A percentile compares a stretch with the other conserved stretches of the same genome.
phyloP scores from a whole-genome alignment of 2,329 filamentous ascomycete genomes.

The Microcyclosporella mali region DNA sequence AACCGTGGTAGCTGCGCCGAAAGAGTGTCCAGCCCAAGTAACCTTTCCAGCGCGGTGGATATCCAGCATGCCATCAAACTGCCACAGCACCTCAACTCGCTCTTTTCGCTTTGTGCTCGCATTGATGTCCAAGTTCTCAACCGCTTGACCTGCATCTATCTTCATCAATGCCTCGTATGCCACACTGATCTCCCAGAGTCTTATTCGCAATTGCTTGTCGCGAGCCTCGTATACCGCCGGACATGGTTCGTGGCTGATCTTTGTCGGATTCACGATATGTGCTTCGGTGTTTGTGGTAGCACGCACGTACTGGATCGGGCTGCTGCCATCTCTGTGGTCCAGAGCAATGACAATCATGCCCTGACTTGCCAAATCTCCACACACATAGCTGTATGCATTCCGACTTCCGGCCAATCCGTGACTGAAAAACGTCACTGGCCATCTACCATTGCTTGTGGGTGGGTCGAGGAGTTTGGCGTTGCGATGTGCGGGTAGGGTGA shows the following conservation, averaged over 20 bases:
- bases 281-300: slow-evolving; percentile 44
- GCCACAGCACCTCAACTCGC: slow-evolving; percentile 45
- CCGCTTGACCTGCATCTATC: slow-evolving; percentile 52
- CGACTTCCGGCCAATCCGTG: slow-evolving; percentile 76
- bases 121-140: slow-evolving; percentile 43
- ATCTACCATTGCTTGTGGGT: slow-evolving; percentile 48
- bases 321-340: slow-evolving; percentile 77
- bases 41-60: slow-evolving; percentile 67
- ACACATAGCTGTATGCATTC: slow-evolving; percentile 80
- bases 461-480: slow-evolving; percentile 58
- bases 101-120: slow-evolving; percentile 32
- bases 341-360: slow-evolving; percentile 74
- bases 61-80: slow-evolving; percentile 58
- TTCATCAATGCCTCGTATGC: slow-evolving; percentile 62
- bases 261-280: slow-evolving; percentile 39
- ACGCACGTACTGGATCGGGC: slow-evolving; percentile 67
- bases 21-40: slow-evolving; percentile 73
- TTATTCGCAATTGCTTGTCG: slow-evolving; percentile 66
- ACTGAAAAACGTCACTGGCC: slow-evolving; percentile 80
- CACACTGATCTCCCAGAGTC: slow-evolving; percentile 71
- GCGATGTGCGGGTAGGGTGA: slow-evolving; percentile 64
- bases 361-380: slow-evolving; percentile 70
- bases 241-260: slow-evolving; percentile 55
- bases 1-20: slow-evolving; percentile 66
- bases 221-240: slow-evolving; percentile 58